A percentile compares a stretch with the other conserved stretches of the same genome.
These are phyloP conservation scores for Cymbopogon citratus DNA, from an alignment of 176 grass and related monocot genomes.

Conservation along the genomic window DNA sequence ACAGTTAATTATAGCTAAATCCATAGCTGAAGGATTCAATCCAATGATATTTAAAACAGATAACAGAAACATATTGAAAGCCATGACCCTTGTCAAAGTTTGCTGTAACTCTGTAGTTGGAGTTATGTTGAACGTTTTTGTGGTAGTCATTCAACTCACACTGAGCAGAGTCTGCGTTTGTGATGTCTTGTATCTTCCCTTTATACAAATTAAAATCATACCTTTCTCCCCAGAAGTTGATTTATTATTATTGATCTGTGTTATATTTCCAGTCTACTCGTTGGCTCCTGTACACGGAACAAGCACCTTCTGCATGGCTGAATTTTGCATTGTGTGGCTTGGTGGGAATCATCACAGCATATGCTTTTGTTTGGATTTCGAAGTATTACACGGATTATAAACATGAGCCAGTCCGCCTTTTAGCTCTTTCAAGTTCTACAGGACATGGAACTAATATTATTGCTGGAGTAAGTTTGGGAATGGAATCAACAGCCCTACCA, in stretches of 20 bases:
- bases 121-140: not conserved
- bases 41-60: not conserved
- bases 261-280: conserved; percentile 72
- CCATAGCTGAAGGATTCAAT: not conserved
- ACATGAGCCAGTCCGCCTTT: conserved; percentile 69
- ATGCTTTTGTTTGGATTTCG: conserved; percentile 93
- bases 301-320: conserved; percentile 94
- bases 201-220: conserved; percentile 1
- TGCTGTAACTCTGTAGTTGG: not conserved
- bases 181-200: not conserved
- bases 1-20: conserved; percentile 11
- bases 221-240: not conserved
- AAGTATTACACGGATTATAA: conserved; percentile 99
- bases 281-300: conserved; percentile 99
- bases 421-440: conserved; percentile 88
- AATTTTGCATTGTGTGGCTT: conserved; percentile 93
- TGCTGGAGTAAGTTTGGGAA: conserved; percentile 85
- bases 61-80: not conserved
- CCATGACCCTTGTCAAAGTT: not conserved
- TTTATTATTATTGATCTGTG: conserved; percentile 11
- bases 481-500: conserved; percentile 90
- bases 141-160: not conserved
- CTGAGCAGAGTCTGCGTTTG: not conserved
- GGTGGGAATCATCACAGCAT: conserved; percentile 92
- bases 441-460: conserved; percentile 99